phyloP scores from a whole-genome alignment of 306 rosid species.

The Trifolium pratense region DNA sequence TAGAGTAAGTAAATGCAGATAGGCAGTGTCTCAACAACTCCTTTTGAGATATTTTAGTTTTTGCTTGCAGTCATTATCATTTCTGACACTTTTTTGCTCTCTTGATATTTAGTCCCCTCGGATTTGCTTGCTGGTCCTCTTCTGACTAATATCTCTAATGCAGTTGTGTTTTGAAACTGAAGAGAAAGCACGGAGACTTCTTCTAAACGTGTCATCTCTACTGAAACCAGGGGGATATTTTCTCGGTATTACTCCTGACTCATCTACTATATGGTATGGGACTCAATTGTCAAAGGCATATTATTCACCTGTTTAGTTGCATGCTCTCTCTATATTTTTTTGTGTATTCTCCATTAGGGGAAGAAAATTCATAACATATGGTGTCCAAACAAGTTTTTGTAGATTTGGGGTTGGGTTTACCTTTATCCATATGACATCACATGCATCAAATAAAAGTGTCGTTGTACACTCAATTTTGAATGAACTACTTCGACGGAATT shows the following conservation, averaged over 20 bases:
- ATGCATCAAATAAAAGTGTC: constrained; percentile 6
- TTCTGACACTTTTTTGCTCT: too few species aligned
- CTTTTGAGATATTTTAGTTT: too few species aligned
- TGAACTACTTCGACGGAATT: constrained; percentile 11
- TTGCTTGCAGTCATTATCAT: too few species aligned
- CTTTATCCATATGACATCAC: constrained; percentile 14
- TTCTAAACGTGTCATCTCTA: too few species aligned
- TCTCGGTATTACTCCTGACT: constrained; percentile 98
- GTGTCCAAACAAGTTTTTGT: constrained; percentile 5
- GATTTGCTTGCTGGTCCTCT: too few species aligned
- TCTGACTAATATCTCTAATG: too few species aligned
- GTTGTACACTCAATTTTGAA: not conserved
- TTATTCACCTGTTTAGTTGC: constrained; percentile 46
- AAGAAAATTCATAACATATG: constrained; percentile 9
- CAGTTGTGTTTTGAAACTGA: too few species aligned
- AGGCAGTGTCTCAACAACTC: too few species aligned
- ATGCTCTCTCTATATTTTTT: constrained; percentile 22
- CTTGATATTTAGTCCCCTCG: too few species aligned
- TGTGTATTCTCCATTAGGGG: not conserved
- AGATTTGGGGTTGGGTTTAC: not conserved
- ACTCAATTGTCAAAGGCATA: constrained; percentile 39
- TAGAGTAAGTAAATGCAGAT: too few species aligned
- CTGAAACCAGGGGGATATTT: too few species aligned
- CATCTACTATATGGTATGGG: constrained; percentile 97
- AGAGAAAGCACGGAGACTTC: too few species aligned